Percentiles rank a stretch among this genome's conserved stretches.
These are phyloP conservation scores for Aulographum hederae DNA, from an alignment of 2,329 filamentous ascomycete genomes.

Conservation along the genomic window DNA sequence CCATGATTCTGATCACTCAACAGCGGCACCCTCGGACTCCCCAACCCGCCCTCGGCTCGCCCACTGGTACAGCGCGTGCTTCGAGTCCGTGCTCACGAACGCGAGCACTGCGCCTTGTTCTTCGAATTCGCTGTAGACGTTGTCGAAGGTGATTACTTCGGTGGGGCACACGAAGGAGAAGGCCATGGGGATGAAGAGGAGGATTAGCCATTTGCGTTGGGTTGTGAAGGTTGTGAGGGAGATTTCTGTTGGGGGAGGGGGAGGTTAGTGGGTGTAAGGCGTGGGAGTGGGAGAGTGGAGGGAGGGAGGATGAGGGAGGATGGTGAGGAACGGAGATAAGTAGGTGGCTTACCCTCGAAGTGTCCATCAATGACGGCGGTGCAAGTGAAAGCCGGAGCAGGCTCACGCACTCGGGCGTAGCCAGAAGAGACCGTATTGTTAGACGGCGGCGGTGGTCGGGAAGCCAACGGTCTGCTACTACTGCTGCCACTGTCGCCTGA, in stretches of 20 bases:
- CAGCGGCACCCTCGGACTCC: slow-evolving; percentile 11
- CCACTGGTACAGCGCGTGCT: slow-evolving; percentile 14
- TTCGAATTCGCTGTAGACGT: slow-evolving; percentile 40
- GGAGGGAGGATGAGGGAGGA: not conserved
- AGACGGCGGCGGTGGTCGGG: too few species aligned
- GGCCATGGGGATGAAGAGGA: slow-evolving; percentile 14
- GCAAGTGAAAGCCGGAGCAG: slow-evolving; percentile 2
- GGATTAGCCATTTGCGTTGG: slow-evolving; percentile 10
- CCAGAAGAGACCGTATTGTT: slow-evolving; percentile 1
- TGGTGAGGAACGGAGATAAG: not conserved
- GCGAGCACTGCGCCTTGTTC: slow-evolving; percentile 22
- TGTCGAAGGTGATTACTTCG: slow-evolving; percentile 47
- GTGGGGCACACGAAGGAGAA: slow-evolving; percentile 21
- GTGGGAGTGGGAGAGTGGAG: not conserved
- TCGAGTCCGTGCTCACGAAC: slow-evolving; percentile 14
- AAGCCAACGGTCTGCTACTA: too few species aligned
- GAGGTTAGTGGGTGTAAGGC: not conserved
- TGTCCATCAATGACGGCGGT: slow-evolving; percentile 3
- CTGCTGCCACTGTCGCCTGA: too few species aligned
- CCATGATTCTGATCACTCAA: slow-evolving; percentile 13
- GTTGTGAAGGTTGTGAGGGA: slow-evolving; percentile 9
- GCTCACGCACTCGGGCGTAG: slow-evolving; percentile 1
- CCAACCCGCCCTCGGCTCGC: slow-evolving; percentile 14
- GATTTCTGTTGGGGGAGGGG: slow-evolving; percentile 8
- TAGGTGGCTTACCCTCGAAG: slow-evolving; percentile 1